A percentile compares a stretch with the other conserved stretches of the same genome.
phyloP scores from a whole-genome alignment of 805 yeast genomes.

The Pichia cephalocereana region DNA sequence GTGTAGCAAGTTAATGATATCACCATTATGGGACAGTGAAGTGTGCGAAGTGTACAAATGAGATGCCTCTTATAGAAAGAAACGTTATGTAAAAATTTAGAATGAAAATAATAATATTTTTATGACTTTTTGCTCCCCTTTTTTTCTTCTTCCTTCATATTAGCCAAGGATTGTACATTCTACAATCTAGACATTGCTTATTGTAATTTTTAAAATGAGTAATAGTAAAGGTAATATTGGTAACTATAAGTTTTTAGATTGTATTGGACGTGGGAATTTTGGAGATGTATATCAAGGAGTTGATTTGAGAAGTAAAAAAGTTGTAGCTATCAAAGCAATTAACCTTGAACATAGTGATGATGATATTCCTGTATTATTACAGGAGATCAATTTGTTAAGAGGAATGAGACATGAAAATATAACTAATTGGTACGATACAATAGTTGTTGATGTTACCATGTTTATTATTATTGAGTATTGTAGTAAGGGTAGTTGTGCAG shows the following conservation, averaged over 20 bases:
- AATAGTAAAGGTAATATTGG: background rate
- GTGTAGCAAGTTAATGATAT: constrained; percentile 25
- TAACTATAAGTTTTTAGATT: constrained; percentile 31
- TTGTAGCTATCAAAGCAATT: constrained; percentile 82
- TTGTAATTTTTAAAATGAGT: no score
- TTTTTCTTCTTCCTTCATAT: no score
- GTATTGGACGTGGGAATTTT: constrained; percentile 78
- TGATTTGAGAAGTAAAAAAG: constrained; percentile 23
- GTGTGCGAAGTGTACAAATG: constrained; percentile 6
- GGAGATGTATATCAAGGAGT: constrained; percentile 75
- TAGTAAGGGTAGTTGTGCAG: constrained; percentile 89
- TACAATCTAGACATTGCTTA: no score
- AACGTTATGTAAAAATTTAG: no score
- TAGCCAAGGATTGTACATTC: no score
- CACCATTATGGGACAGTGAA: constrained; percentile 11
- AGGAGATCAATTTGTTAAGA: constrained; percentile 71
- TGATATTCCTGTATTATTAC: constrained; percentile 58
- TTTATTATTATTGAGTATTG: constrained; percentile 94
- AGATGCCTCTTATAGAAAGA: no score
- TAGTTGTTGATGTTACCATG: constrained; percentile 55
- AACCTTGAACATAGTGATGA: constrained; percentile 74
- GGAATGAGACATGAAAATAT: constrained; percentile 58
- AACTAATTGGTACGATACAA: constrained; percentile 58
- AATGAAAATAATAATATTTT: no score
- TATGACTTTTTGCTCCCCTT: no score